Conservation (phyloP, 1,139 yeast genomes). For the Pichia sp. region DNA sequence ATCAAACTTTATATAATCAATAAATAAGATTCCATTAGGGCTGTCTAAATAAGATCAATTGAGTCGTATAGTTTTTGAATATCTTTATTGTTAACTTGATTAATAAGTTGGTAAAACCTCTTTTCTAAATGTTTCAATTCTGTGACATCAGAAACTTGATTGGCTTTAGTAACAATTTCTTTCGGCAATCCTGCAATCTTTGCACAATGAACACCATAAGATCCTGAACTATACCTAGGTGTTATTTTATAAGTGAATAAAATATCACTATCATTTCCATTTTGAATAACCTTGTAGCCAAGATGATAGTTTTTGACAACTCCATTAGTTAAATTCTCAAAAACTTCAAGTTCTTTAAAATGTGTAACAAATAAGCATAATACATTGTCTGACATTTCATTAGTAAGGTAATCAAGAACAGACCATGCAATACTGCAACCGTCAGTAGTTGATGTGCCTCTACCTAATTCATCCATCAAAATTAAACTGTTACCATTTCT, state of each 20-base stretch:
- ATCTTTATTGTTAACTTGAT: constrained; percentile 2
- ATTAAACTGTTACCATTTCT: constrained; percentile 41
- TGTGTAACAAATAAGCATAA: constrained; percentile 80
- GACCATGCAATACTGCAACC: constrained; percentile 85
- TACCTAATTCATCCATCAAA: constrained; percentile 59
- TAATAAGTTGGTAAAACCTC: constrained; percentile 8
- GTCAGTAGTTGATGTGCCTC: constrained; percentile 85
- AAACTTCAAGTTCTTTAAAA: constrained; percentile 62
- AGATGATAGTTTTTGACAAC: constrained; percentile 61
- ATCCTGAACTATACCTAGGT: constrained; percentile 54
- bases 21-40: neutral
- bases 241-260: constrained; percentile 59
- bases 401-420: constrained; percentile 57
- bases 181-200: constrained; percentile 57
- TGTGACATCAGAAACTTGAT: constrained; percentile 37
- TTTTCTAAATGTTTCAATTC: constrained; percentile 26
- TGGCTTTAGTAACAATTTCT: constrained; percentile 46
- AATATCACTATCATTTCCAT: constrained; percentile 25
- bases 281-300: constrained; percentile 48
- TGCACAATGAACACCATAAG: constrained; percentile 79
- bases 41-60: constrained; percentile 1
- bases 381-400: constrained; percentile 37
- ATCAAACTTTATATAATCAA: neutral
- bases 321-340: constrained; percentile 38
- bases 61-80: constrained; percentile 14